A percentile compares a stretch with the other conserved stretches of the same genome.
Conservation (phyloP, 768 basidiomycete species). For the Mycena albidolilacea region DNA sequence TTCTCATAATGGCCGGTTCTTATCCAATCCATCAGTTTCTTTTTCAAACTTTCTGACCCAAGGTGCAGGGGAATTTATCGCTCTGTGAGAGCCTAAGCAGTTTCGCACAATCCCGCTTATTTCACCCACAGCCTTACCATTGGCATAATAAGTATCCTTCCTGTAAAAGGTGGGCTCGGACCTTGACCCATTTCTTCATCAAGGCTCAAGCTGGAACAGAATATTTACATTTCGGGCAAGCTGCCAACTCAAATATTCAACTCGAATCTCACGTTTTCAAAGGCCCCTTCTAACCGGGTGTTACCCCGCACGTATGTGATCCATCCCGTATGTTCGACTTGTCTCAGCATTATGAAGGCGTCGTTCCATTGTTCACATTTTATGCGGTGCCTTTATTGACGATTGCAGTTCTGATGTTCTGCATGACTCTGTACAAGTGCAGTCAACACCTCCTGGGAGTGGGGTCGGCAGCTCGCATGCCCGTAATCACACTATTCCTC, state of each 20-base stretch:
- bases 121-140: background rate
- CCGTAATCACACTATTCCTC: background rate
- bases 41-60: background rate
- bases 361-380: background rate
- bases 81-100: background rate
- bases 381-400: background rate
- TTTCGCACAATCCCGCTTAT: background rate
- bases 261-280: background rate
- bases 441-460: background rate
- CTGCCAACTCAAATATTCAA: background rate
- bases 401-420: background rate
- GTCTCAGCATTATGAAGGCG: background rate
- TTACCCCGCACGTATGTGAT: background rate
- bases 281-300: background rate
- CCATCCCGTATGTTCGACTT: background rate
- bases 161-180: background rate
- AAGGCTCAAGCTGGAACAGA: background rate
- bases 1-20: background rate
- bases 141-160: background rate
- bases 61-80: background rate
- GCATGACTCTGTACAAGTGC: background rate
- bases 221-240: background rate
- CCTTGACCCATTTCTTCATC: background rate
- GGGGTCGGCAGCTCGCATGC: background rate
- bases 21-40: background rate